Conservation (phyloP, 495 filamentous ascomycete genomes). For the Tuber microsphaerosporum region DNA sequence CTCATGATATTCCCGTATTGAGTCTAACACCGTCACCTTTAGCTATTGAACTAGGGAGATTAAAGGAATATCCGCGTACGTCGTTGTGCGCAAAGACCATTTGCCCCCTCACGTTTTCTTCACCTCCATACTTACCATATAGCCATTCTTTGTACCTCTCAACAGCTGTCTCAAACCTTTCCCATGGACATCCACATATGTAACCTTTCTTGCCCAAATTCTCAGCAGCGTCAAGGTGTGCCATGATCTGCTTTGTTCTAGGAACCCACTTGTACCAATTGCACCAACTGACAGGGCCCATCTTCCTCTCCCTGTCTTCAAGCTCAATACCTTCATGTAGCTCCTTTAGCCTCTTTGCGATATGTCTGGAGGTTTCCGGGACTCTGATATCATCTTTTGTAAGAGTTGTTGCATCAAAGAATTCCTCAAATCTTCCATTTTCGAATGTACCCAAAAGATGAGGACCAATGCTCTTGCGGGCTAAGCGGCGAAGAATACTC, state of each 20-base stretch:
- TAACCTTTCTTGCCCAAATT: constrained; percentile 62
- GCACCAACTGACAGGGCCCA: constrained; percentile 72
- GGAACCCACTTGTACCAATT: constrained; percentile 96
- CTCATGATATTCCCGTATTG: constrained; percentile 98
- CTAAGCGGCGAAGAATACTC: constrained; percentile 74
- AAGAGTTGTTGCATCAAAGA: constrained; percentile 69
- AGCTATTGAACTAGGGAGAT: background rate
- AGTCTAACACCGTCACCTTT: constrained; percentile 52
- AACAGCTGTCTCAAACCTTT: constrained; percentile 64
- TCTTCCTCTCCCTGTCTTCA: constrained; percentile 64
- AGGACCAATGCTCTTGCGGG: constrained; percentile 86
- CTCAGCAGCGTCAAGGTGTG: constrained; percentile 59
- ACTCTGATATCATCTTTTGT: constrained; percentile 68
- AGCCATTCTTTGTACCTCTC: constrained; percentile 73
- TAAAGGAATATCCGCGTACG: constrained; percentile 50
- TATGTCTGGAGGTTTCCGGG: constrained; percentile 78
- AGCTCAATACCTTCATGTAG: constrained; percentile 90
- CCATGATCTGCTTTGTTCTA: constrained; percentile 67
- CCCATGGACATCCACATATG: constrained; percentile 81
- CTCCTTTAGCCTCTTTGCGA: constrained; percentile 97
- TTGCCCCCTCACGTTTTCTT: constrained; percentile 57
- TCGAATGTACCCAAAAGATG: constrained; percentile 85
- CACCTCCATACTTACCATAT: constrained; percentile 60
- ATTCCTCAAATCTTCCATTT: constrained; percentile 93
- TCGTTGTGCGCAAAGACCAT: constrained; percentile 97